Base-by-base conservation (phyloP, 768 basidiomycete species). In the Tephrocybe sp. region DNA sequence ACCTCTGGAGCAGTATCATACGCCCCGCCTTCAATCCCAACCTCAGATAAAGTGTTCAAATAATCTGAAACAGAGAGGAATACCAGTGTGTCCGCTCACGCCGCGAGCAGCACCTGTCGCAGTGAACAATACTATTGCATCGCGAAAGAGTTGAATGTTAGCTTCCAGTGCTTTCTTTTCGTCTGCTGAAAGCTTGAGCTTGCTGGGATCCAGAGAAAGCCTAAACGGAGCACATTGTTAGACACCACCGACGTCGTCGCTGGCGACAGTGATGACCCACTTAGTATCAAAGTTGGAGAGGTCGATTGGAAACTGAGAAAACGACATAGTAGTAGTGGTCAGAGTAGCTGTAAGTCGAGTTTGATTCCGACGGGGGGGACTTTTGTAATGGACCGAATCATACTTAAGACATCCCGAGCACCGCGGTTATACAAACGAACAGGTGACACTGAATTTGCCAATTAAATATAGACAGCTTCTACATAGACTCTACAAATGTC, bases 1-100 rank as follows among this genome's bases (percentile, higher is more conserved):
- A 93, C 86, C 69, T 94, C 92, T 2, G 91, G 91, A 14, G 90
- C 86, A 20, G 92, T 93, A 56, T 86, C 84, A 55, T 77, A 86
- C 3, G 84, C 81, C 53, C 84, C 84, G 53, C 84, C 83, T 77
- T 49, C 20, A 12, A 18, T 18, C 3, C 8, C 8, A 21, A 39
- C 12, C 18, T 39, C 18, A 38, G 34, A 24, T 45, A 41, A n/a
- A 40, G 3, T 8, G 7, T 20, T 30, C 17, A 26, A 11, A n/a
- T 14, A 38, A 3, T 2, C 23, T 14, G 11, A 10, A 25, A 7
- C 15, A 21, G 28, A 1, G 17, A 18, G 10, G 21, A 23, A 17
- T 34, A 26, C 51, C 67, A 38, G 49, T 84, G 68, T 93, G 92
- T 28, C 92, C 92, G 58, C 88, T 88, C 37, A 91, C 88, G 43